Evolutionary conservation across 176 grass and related monocot species (phyloP), one percentile per base, ranked within the genome.

Genomic region (Lolium perenne): DNA sequence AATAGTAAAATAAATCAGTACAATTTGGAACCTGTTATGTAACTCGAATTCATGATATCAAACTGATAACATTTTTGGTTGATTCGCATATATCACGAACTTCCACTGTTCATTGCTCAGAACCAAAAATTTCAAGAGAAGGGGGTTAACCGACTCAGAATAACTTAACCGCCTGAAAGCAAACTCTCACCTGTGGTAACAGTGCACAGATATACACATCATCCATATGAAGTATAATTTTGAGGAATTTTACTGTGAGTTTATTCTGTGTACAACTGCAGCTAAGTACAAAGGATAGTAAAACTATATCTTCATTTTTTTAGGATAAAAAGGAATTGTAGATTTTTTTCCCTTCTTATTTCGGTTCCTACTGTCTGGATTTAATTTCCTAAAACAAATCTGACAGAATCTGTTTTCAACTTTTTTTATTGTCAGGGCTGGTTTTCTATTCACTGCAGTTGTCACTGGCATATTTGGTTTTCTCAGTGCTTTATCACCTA

Each of bases 401-500:
- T 75, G 16, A 53, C 72, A 32, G 13, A 75, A 66, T 56, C 5
- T 41, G 66, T 41, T 68, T 69, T 70, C 54, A 14, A 40, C 16
- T 9, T 26, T 29, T n/a, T 53, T 18, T 8, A 17, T 75, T 32
- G 22, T 17, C 72, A 92, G 91, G 83, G 81, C 22, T 47, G 89
- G 91, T 65, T 94, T 93, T 54, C 89, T 97, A 22, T 97, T 84
- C 76, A 97, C 91, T 35, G 82, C 94, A 75, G 16, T 92, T 41
- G 75, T 94, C 41, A 97, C 87, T 29, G 64, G 84, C 41, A 61
- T 76, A 71, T 76, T 86, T 84, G 94, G 94, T 59, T 90, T 97
- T 63, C 91, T 89, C 15, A 86, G 94, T 90, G 88, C 91, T 5
- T 76, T 97, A 48, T 89, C 94, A 13, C 94, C 94, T 6, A 94